Percentiles rank a stretch among this genome's conserved stretches.
These are phyloP conservation scores for Malassezia sympodialis DNA, from an alignment of 1,284 basidiomycete genomes.

Conservation along the genomic window DNA sequence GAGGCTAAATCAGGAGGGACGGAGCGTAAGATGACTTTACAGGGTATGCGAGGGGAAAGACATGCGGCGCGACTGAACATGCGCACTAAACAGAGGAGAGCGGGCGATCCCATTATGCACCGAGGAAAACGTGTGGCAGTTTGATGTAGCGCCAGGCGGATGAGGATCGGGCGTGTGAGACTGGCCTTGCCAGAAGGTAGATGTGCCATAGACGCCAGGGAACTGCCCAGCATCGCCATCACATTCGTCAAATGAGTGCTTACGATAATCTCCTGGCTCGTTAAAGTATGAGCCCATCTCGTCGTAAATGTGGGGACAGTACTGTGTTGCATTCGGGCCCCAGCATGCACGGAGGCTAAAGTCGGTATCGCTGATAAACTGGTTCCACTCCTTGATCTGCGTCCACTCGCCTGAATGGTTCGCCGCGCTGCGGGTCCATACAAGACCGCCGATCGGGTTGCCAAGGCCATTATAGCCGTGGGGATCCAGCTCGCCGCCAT, in stretches of 20 bases:
- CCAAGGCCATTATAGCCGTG: conserved; percentile 40
- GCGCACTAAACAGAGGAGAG: neutral
- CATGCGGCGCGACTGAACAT: neutral
- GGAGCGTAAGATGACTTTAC: neutral
- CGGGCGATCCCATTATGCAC: conserved; percentile 1
- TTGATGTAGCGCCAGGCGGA: conserved; percentile 1
- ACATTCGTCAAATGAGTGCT: conserved; percentile 34
- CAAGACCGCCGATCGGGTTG: conserved; percentile 35
- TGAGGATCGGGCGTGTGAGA: conserved; percentile 2
- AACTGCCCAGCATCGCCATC: conserved; percentile 33
- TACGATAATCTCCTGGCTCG: conserved; percentile 39
- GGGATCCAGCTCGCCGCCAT: conserved; percentile 48
- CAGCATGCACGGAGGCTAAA: conserved; percentile 46
- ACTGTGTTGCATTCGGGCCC: conserved; percentile 29
- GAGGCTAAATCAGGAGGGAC: too few relatives aligned
- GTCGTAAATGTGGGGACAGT: conserved; percentile 46
- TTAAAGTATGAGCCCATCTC: conserved; percentile 38
- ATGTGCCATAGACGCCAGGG: conserved; percentile 38
- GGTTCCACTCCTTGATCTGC: conserved; percentile 43
- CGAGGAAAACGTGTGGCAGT: conserved; percentile 5
- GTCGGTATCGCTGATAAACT: conserved; percentile 40
- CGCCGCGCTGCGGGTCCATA: conserved; percentile 26
- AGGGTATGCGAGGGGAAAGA: neutral
- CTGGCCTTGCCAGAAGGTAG: conserved; percentile 37
- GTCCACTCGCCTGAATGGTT: conserved; percentile 34